Evolutionary conservation across 2,329 filamentous ascomycete species (phyloP), one percentile per base, ranked within the genome.

Genomic region (Fusarium sp.): DNA sequence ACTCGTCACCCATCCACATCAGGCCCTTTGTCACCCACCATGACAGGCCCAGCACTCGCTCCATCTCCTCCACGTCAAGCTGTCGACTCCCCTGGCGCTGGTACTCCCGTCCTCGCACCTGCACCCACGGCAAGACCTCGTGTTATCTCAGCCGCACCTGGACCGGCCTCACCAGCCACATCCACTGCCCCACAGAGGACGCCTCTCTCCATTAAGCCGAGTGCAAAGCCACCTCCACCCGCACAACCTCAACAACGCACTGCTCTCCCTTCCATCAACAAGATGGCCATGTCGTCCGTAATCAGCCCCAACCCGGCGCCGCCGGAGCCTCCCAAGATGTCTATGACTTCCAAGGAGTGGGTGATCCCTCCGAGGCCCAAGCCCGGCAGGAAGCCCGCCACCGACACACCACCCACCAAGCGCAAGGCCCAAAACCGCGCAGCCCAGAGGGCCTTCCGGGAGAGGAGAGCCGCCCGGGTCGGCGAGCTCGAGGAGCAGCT

Each of bases 381-480:
- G 84, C 95, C 96, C 20, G 95, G 95, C 53, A 89, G 95, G 73
- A 98, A 98, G 84, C 94, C 95, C 3, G 93, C 93, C 50, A 96
- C 93, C 34, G 94, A 97, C 77, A 96, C 94, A 57, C 93, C 94
- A 13, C 92, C 92, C 2, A 97, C 93, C 44, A 97, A 97, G 82
- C 89, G 96, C 71, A 96, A 97, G 83, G 92, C 93, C 1, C 96
- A 98, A 82, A 98, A 98, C 79, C 88, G 96, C 65, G 92, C 93
- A 50, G 95, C 95, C 3, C 95, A 98, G 81, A 86, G 95, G 63
- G 93, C 92, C 1, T 98, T 98, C 80, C 87, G 95, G 33, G 93
- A 97, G 80, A 86, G 95, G 62, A 88, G 95, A 68, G 93, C 93
- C 2, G 92, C 93, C 23, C 91, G 93, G 38, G 92, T 97, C 6